Base-by-base conservation (phyloP, 768 basidiomycete species). In the Suillus subalutaceus region DNA sequence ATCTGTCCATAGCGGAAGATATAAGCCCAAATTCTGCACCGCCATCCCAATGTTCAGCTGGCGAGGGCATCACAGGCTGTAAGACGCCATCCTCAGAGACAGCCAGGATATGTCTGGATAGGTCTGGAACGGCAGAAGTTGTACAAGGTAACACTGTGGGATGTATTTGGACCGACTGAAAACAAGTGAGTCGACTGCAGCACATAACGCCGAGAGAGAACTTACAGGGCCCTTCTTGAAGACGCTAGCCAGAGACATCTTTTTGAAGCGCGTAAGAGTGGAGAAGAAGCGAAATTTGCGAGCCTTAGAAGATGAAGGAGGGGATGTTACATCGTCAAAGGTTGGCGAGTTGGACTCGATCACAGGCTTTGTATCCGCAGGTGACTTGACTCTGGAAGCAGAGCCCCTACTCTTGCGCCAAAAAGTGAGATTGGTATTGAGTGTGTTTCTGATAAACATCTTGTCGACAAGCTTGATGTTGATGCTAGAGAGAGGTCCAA, bases 21-120 rank as follows among this genome's bases (percentile, higher is more conserved):
- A 60, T 20, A n/a, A 43, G 30, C 12, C 41, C 41, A 30, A 43
- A 43, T 12, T 43, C 41, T 20, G 26, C 0, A n/a, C 26, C 41
- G 6, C 41, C 1, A 18, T 60, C 41, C 4, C 26, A 30, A 43
- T 30, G 59, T 60, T 32, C 18, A 43, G 41, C 7, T 32, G 9
- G 26, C 41, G 30, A 43, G 26, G 41, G 43, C 41, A 15, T 30
- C 10, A 18, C 30, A 32, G 26, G 18, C n/a, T 56, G 55, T 6
- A 60, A 7, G 59, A 44, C 30, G 1, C 59, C 59, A 43, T 60
- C 59, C 20, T 60, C 59, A 60, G 41, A 44, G 20, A 60, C 59
- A 43, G 2, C 10, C 18, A 16, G 26, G 2, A 20, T 20, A 43
- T 43, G 26, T 13, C 41, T 20, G 30, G 38, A 40, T 32, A 30